Evolutionary conservation across 164 flowering plant genomes (phyloP).

Genomic region (Aristolochia fimbriata): DNA sequence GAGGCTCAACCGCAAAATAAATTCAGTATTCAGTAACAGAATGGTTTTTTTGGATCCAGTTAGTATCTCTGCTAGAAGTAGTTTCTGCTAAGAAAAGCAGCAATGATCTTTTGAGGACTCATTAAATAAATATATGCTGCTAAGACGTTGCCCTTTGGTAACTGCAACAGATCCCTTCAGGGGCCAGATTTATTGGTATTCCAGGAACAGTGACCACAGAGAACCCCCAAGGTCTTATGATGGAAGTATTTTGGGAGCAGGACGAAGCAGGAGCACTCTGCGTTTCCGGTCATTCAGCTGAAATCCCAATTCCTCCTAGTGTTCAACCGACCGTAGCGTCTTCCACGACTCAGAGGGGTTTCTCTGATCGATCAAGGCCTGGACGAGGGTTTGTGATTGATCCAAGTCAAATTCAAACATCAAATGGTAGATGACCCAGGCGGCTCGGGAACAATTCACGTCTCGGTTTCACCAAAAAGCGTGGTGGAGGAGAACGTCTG

Average conservation of each 20-base stretch:
- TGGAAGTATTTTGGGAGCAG: constrained; percentile 84
- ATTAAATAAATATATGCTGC: too few relatives aligned
- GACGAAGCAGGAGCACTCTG: constrained; percentile 73
- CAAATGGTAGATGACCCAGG: background rate
- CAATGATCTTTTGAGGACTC: too few relatives aligned
- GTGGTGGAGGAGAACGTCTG: background rate
- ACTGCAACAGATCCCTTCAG: constrained; percentile 62
- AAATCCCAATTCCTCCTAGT: constrained; percentile 48
- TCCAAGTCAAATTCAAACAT: constrained; percentile 25
- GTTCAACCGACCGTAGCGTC: constrained; percentile 17
- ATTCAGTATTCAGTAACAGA: too few relatives aligned
- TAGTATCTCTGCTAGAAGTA: too few relatives aligned
- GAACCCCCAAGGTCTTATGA: constrained; percentile 72
- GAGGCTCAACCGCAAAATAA: too few relatives aligned
- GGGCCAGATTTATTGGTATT: constrained; percentile 71
- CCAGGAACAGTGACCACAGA: constrained; percentile 71
- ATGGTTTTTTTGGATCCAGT: too few relatives aligned
- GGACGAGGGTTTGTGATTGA: constrained; percentile 50
- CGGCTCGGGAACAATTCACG: too few relatives aligned
- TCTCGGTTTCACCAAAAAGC: too few relatives aligned
- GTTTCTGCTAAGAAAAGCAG: too few relatives aligned
- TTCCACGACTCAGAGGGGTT: constrained; percentile 11
- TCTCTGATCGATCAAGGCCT: constrained; percentile 17
- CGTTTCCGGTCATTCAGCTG: constrained; percentile 72
- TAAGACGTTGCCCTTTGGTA: background rate